These are phyloP conservation scores for Ophiocordyceps sinensis DNA, from an alignment of 2,329 filamentous ascomycete genomes.

Conservation along the genomic window DNA sequence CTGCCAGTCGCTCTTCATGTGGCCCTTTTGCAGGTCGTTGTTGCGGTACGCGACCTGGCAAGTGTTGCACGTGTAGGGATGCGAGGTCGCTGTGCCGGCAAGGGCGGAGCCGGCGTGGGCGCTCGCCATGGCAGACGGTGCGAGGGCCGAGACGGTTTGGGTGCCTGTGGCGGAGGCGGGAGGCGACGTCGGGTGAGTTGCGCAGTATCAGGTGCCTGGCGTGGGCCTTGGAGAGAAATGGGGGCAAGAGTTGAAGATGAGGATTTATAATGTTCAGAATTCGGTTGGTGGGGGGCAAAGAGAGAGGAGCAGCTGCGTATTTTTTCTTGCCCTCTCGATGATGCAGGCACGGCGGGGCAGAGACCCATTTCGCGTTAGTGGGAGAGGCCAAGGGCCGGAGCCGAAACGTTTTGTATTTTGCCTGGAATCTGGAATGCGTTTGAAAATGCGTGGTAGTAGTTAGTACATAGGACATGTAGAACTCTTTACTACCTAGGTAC, in stretches of 20 bases:
- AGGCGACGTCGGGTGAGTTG: too few relatives aligned
- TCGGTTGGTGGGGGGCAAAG: not conserved
- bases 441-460: too few relatives aligned
- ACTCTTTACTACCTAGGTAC: too few relatives aligned
- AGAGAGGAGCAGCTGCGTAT: not conserved
- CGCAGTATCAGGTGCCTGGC: too few relatives aligned
- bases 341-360: not conserved
- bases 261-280: not conserved
- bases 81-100: conserved; percentile 32
- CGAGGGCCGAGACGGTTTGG: too few relatives aligned
- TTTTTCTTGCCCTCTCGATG: not conserved
- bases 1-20: conserved; percentile 99
- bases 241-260: not conserved
- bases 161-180: too few relatives aligned
- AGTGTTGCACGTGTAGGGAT: conserved; percentile 96
- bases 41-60: conserved; percentile 94
- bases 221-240: too few relatives aligned
- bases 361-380: not conserved
- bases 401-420: too few relatives aligned
- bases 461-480: too few relatives aligned
- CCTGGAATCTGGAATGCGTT: too few relatives aligned
- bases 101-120: conserved; percentile 15
- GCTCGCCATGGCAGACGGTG: conserved; percentile 28
- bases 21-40: conserved; percentile 79
- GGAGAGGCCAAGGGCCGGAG: too few relatives aligned